Conservation (phyloP, 768 basidiomycete genomes). For the Cystobasidium onofrii region DNA sequence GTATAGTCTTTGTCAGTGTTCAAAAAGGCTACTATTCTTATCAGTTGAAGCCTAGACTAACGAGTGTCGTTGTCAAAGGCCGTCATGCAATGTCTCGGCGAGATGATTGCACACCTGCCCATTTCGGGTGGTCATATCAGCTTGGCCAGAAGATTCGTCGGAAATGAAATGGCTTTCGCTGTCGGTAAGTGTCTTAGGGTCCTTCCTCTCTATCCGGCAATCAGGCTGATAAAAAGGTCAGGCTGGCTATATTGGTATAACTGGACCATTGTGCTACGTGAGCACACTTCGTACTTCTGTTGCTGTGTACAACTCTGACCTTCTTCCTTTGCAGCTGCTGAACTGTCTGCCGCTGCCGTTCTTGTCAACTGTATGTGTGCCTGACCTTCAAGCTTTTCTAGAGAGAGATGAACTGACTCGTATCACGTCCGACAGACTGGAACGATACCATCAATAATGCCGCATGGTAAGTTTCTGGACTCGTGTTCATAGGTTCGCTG, state of each 20-base stretch:
- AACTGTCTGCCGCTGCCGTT: slow-evolving; percentile 64
- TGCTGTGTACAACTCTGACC: background rate
- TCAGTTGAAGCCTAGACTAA: no score
- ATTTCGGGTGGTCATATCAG: slow-evolving; percentile 42
- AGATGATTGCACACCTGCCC: slow-evolving; percentile 37
- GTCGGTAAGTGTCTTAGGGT: slow-evolving; percentile 36
- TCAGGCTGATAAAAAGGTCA: slow-evolving; percentile 37
- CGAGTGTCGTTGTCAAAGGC: background rate
- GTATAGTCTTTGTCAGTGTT: slow-evolving; percentile 40
- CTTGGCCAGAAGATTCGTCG: slow-evolving; percentile 39
- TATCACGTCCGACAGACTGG: slow-evolving; percentile 51
- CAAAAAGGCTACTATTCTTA: no score
- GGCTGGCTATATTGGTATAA: slow-evolving; percentile 52
- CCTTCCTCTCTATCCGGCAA: no score
- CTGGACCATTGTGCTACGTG: slow-evolving; percentile 53
- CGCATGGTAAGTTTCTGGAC: slow-evolving; percentile 44
- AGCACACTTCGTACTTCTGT: background rate
- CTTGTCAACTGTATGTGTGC: slow-evolving; percentile 51
- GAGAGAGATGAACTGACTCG: background rate
- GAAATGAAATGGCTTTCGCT: slow-evolving; percentile 39
- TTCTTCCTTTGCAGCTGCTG: slow-evolving; percentile 49
- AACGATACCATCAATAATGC: slow-evolving; percentile 48
- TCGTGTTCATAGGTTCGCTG: slow-evolving; percentile 44
- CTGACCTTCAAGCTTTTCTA: background rate
- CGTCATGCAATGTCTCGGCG: slow-evolving; percentile 38